Base-by-base conservation (phyloP, 345 rosid species). In the Populus tremula region DNA sequence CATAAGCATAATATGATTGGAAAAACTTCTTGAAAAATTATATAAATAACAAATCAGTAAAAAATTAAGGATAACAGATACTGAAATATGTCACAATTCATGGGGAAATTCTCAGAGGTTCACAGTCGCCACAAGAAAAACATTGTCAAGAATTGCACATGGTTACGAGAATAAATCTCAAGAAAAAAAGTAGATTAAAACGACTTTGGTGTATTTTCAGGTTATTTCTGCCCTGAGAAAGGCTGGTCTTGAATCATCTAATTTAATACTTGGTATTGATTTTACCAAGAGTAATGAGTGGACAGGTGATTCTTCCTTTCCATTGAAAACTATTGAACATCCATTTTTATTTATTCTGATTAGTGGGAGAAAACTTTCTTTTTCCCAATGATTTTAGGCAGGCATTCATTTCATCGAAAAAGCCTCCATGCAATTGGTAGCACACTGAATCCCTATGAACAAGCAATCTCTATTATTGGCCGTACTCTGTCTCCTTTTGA, bases 381-480 rank as follows among this genome's bases (percentile, higher is more conserved):
- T 21, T 8, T 74, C 64, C 76, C 61, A 21, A 36, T 78, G 59
- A 69, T 72, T 84, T 64, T 78, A 94, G 98, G 98, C 76, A 93
- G 59, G 84, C 54, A 85, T 75, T 95, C 99, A 54, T 95, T 93
- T 80, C 82, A 85, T 74, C 81, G 97, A 66, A 95, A 69, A 84
- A 93, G 93, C 77, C 99, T 95, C 78, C 98, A 95, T 49, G 84
- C 98, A 72, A 82, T 85, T 35, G 90, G 97, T 41, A 85, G 72
- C 83, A 66, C 77, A 43, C 90, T 77, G 23, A 95, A 95, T 85
- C 99, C 98, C 11, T 95, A 95, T 41, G 97, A 95, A 78, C 97
- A 84, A 89, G 99, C 99, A 13, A 93, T 95, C 79, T 95, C 99
- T 14, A 93, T 95, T 54, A 92, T 95, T 56, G 99, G 99, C 23